Evolutionary conservation across 2,329 filamentous ascomycete species (phyloP), one percentile per base, ranked within the genome.

Genomic region (Kalaharituber pfeilii): DNA sequence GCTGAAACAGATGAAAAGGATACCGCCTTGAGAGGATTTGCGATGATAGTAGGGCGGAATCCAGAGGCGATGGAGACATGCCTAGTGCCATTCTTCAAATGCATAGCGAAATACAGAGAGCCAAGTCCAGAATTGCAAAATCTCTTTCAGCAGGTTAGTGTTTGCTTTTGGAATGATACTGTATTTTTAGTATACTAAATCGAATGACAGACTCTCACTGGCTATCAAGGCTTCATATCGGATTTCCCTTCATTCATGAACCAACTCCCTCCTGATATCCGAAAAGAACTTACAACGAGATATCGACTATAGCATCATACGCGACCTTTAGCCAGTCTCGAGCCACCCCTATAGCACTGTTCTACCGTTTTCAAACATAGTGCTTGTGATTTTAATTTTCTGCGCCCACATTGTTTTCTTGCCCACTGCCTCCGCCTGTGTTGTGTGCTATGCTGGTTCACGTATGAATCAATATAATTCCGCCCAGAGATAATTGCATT

Each of bases 1-100:
- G 82, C 86, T 52, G 82, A 85, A 64, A 89, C 86, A 2, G 85
- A 94, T 57, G 91, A 98, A 69, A 98, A 98, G 71, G 86, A 84
- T 0, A 88, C 88, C 25, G 89, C 91, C 0, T 86, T 96, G 67
- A 80, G 86, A 64, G 91, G 91, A 0, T 95, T 98, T 70, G 84
- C 85, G 53, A 76, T 83, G 62, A 77, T 94, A 49, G 84, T 96
- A 2, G 77, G 84, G 58, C 79, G 80, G 65, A 96, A 96, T 64
- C 91, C 91, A 0, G 79, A 87, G 65, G 86, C 87, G 1, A 89
- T 98, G 79, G 91, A 96, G 69, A 82, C 82, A 62, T 84, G 81
- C 55, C 73, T 98, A 39, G 73, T 82, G 30, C 78, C 83, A 54
- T 93, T 91, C 69, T 94, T 98, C 67, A 76, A 74, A 51, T 76